phyloP scores from a whole-genome alignment of 2,329 filamentous ascomycete species.

The Xylariaceae sp. region DNA sequence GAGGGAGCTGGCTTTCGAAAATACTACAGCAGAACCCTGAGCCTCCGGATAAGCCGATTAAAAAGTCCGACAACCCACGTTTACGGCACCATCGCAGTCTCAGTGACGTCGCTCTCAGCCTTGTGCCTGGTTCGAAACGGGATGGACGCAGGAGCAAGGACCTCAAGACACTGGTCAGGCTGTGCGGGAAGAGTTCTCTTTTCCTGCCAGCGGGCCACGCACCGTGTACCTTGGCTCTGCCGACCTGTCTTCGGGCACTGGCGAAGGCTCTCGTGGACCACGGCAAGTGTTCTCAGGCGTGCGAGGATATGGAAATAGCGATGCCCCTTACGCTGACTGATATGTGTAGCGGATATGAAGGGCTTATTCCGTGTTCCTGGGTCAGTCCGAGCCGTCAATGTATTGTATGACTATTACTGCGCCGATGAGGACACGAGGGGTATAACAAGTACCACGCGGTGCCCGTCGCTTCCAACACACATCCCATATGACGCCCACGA shows the following conservation, averaged over 20 bases:
- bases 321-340: neutral
- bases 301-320: too few species aligned
- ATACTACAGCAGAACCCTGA: slow-evolving; percentile 32
- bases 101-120: slow-evolving; percentile 47
- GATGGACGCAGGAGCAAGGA: slow-evolving; percentile 44
- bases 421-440: slow-evolving; percentile 42
- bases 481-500: slow-evolving; percentile 58
- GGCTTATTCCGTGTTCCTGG: slow-evolving; percentile 62
- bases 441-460: slow-evolving; percentile 53
- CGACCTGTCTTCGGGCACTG: slow-evolving; percentile 61
- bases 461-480: slow-evolving; percentile 54
- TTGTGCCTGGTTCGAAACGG: slow-evolving; percentile 39
- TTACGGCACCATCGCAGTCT: slow-evolving; percentile 47
- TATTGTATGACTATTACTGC: slow-evolving; percentile 61
- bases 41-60: slow-evolving; percentile 22
- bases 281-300: slow-evolving; percentile 42
- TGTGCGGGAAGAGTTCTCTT: slow-evolving; percentile 58
- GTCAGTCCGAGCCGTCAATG: slow-evolving; percentile 49
- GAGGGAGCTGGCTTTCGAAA: slow-evolving; percentile 35
- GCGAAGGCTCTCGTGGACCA: slow-evolving; percentile 59
- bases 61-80: slow-evolving; percentile 22
- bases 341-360: slow-evolving; percentile 37
- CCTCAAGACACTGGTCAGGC: slow-evolving; percentile 53
- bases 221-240: slow-evolving; percentile 51
- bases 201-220: slow-evolving; percentile 56